phyloP scores from a whole-genome alignment of 495 filamentous ascomycete genomes.

The Penicillium antarcticum region DNA sequence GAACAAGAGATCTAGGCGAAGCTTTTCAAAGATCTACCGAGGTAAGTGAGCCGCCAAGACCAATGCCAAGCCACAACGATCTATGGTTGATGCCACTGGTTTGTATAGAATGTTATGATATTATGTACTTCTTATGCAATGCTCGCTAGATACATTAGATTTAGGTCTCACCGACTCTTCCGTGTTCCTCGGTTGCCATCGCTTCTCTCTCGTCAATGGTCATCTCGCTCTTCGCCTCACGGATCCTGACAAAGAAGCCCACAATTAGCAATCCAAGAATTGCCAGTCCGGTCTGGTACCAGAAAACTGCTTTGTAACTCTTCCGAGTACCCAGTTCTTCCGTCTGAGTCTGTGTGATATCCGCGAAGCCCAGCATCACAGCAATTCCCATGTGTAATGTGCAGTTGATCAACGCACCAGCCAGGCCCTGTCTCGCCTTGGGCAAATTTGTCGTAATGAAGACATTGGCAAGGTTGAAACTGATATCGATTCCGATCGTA shows the following conservation, averaged over 20 bases:
- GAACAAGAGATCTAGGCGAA: no score
- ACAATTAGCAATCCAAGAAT: constrained; percentile 53
- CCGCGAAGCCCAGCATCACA: constrained; percentile 72
- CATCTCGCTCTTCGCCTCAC: constrained; percentile 64
- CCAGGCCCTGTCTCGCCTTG: constrained; percentile 66
- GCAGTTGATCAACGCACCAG: constrained; percentile 66
- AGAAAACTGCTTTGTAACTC: constrained; percentile 65
- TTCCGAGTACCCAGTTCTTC: constrained; percentile 36
- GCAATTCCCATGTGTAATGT: constrained; percentile 79
- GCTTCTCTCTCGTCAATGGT: constrained; percentile 62
- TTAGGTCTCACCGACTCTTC: background rate
- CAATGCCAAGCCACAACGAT: no score
- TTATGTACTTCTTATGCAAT: no score
- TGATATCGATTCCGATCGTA: constrained; percentile 80
- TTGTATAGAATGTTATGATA: no score
- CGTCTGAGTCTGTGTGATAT: constrained; percentile 60
- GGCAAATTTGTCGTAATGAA: constrained; percentile 79
- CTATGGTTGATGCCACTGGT: no score
- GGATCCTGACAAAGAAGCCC: constrained; percentile 59
- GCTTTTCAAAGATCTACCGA: no score
- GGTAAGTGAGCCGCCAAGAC: no score
- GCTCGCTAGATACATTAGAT: no score
- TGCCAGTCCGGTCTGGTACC: constrained; percentile 61
- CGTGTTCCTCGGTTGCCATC: constrained; percentile 18
- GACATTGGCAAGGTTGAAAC: constrained; percentile 78